Evolutionary conservation across 805 yeast genomes (phyloP).

Genomic region (Metschnikowia continentalis): DNA sequence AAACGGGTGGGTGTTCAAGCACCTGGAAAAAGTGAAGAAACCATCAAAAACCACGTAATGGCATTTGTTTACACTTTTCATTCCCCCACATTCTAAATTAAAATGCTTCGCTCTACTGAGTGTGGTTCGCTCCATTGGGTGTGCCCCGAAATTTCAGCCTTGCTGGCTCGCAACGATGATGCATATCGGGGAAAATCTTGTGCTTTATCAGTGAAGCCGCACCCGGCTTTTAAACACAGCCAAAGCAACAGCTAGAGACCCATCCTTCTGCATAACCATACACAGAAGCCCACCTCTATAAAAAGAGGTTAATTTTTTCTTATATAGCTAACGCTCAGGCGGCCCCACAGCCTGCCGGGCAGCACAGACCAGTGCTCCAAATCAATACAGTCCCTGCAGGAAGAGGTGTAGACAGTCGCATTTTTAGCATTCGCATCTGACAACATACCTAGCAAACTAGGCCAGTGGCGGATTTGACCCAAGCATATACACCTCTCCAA

Average conservation of each 20-base stretch:
- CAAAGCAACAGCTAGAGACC: neutral
- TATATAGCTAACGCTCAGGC: neutral
- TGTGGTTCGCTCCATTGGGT: no score
- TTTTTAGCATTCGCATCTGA: slow-evolving; percentile 1
- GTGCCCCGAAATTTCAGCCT: neutral
- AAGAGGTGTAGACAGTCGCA: neutral
- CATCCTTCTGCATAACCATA: neutral
- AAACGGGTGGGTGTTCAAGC: slow-evolving; percentile 32
- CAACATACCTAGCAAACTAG: neutral
- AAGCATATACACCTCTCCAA: neutral
- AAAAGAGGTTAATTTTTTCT: neutral
- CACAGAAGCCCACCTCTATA: neutral
- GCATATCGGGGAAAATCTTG: neutral
- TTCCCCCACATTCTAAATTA: no score
- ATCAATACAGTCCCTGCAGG: neutral
- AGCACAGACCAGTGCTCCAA: neutral
- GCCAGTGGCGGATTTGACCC: neutral
- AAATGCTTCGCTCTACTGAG: no score
- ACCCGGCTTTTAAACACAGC: neutral
- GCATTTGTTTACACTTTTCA: neutral
- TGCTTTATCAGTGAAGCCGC: slow-evolving; percentile 1
- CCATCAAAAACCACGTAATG: neutral
- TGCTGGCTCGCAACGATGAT: neutral
- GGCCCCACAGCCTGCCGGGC: neutral
- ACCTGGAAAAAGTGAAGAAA: neutral